Base-by-base conservation (phyloP, 2,329 filamentous ascomycete genomes). In the Phaeomoniella chlamydospora region DNA sequence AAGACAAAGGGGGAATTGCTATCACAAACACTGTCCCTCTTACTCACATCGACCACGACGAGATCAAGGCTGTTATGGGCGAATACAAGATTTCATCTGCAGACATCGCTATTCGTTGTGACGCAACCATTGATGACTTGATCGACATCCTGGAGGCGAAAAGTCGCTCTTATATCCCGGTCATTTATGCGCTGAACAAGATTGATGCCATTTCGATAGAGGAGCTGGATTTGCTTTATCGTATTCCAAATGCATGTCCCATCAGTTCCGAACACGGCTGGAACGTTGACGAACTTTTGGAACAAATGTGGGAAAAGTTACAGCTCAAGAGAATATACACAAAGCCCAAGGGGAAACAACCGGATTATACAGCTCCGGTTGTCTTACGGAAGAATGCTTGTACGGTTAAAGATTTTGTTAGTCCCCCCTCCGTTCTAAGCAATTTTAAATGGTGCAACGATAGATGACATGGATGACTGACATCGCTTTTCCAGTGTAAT, bases 131-230 rank as follows among this genome's bases (percentile, higher is more conserved):
- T 43, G 90, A 98, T 60, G 90, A 98, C 58, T 62, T 98, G 45
- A 98, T 98, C 53, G 90, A 98, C 59, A 65, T 98, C 14, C 72
- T 98, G 32, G 90, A 98, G 59, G 88, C 88, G 33, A 94, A 84
- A 68, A 85, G 80, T 55, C 74, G 90, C 59, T 86, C 83, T 56
- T 98, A 98, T 57, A 96, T 98, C 45, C 90, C 90, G n/a, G 90
- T 96, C 44, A 84, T 98, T 37, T 98, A 98, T 63, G 90, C 92
- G 30, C 71, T 98, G 50, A 98, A 98, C 73, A 98, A 98, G 68
- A 98, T 98, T 48, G 90, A 98, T 61, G 77, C 87, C 37, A 96
- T 98, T 56, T 88, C 84, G 35, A 96, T 98, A 48, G 88, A 98
- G 61, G 90, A 98, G 61, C 70, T 98, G 42, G 90, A 98, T 60